Base-by-base conservation (phyloP, 2,329 filamentous ascomycete species). In the Clonostachys byssicola region DNA sequence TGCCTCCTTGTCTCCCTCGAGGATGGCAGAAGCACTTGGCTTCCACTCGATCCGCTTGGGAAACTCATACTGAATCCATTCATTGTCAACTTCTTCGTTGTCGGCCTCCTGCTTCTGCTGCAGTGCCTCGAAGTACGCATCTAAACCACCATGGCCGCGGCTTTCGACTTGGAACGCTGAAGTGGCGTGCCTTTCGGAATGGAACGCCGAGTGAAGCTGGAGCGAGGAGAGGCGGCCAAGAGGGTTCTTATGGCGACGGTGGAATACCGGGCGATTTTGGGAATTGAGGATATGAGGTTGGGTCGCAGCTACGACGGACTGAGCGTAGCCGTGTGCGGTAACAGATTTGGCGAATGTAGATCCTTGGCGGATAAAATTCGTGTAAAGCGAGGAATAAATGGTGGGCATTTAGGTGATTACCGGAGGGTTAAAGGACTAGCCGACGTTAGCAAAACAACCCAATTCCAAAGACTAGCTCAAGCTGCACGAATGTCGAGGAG, bases 271-370 rank as follows among this genome's bases (percentile, higher is more conserved):
- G 57, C 81, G 77, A 66, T 80, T 83, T 66, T 83, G 90, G 65
- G 74, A 84, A 78, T 85, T 90, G 80, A 78, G 82, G 79, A 74
- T 87, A 85, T 80, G 77, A 48, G 80, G 81, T 54, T 96, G 91
- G 54, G 90, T 90, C 61, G 91, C 92, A 63, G 94, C 94, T 73
- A 99, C 91, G 72, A 97, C 87, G 54, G 92, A 96, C 70, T 97
- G 92, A 60, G 92, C 92, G 81, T 96, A 97, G 73, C 92, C 92
- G 82, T 97, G 90, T 66, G 90, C 92, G 68, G 90, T 92, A 70
- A 97, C 88, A 63, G 92, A 91, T 77, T 97, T 97, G 65, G 89
- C 86, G 63, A 70, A 68, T 62, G 68, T 64, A 74, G 96, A 88
- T 86, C 89, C 92, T 81, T 92, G 89, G 78, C 94, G 92, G 83